phyloP scores from a whole-genome alignment of 2,329 filamentous ascomycete species.

The Nakataea oryzae region DNA sequence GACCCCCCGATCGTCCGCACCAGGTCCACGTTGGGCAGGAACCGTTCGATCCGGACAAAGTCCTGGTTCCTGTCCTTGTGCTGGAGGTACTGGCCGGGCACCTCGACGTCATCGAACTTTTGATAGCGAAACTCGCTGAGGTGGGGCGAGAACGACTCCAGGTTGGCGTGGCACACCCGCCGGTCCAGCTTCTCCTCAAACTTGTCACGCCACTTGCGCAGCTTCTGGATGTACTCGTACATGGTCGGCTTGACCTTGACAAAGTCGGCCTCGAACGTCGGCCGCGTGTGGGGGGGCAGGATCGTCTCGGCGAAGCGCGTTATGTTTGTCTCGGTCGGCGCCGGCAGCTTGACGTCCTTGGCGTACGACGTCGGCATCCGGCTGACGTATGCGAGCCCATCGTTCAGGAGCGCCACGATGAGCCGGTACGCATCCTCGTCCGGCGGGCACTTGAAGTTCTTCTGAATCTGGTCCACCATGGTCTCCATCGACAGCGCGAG shows the following conservation, averaged over 20 bases:
- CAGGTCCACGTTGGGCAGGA: constrained; percentile 88
- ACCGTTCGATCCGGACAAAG: constrained; percentile 93
- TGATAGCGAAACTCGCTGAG: constrained; percentile 95
- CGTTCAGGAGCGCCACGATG: constrained; percentile 94
- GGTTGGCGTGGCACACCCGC: constrained; percentile 57
- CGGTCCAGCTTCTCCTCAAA: constrained; percentile 97
- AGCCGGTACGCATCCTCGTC: constrained; percentile 96
- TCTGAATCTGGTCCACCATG: constrained; percentile 98
- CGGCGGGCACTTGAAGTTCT: constrained; percentile 97
- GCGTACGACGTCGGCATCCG: constrained; percentile 80
- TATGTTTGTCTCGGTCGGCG: constrained; percentile 90
- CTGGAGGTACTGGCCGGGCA: constrained; percentile 92
- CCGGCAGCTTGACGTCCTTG: constrained; percentile 80
- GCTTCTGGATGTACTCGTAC: constrained; percentile 96
- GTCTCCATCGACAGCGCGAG: constrained; percentile 97
- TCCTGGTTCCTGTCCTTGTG: constrained; percentile 99
- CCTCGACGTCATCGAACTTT: constrained; percentile 97
- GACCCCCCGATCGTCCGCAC: constrained; percentile 86
- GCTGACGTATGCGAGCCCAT: constrained; percentile 85
- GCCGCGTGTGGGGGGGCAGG: constrained; percentile 85
- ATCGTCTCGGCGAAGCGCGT: constrained; percentile 95
- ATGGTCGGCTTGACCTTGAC: constrained; percentile 92
- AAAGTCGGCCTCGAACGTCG: constrained; percentile 96
- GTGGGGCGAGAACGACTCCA: constrained; percentile 82
- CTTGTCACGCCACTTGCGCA: constrained; percentile 91